A percentile compares a stretch with the other conserved stretches of the same genome.
Evolutionary conservation across 495 filamentous ascomycete genomes (phyloP).

Genomic region (Ascobolus immersus): DNA sequence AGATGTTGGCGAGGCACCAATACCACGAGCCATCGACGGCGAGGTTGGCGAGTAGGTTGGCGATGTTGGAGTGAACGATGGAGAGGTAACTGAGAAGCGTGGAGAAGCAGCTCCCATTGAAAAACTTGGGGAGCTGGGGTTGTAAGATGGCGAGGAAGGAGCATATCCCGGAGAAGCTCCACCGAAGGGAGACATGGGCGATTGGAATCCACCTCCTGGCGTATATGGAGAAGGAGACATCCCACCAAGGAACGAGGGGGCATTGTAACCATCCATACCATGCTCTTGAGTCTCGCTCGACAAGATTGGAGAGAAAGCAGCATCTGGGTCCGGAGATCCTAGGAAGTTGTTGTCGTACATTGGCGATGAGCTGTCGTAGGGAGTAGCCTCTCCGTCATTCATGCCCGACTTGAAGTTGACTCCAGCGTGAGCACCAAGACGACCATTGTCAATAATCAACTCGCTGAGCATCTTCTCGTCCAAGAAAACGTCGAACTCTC

Average conservation of each 20-base stretch:
- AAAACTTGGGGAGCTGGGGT: constrained; percentile 45
- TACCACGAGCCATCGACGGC: constrained; percentile 29
- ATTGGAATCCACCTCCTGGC: constrained; percentile 22
- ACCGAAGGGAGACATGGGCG: too few relatives aligned
- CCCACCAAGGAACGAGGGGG: constrained; percentile 23
- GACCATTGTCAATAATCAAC: constrained; percentile 68
- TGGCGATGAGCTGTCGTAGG: constrained; percentile 80
- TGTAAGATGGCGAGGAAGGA: constrained; percentile 51
- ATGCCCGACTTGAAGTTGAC: constrained; percentile 50
- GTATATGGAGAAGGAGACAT: constrained; percentile 10
- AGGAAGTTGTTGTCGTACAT: constrained; percentile 45
- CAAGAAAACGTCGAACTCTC: constrained; percentile 72
- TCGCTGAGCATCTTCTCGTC: constrained; percentile 90
- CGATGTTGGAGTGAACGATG: constrained; percentile 50
- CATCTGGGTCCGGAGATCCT: constrained; percentile 51
- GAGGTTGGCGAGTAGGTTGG: constrained; percentile 39
- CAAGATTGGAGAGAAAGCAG: constrained; percentile 73
- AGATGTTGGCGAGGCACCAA: constrained; percentile 16
- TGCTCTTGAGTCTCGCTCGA: constrained; percentile 40
- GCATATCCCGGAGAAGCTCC: too few relatives aligned
- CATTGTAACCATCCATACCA: constrained; percentile 41
- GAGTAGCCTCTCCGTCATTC: constrained; percentile 67
- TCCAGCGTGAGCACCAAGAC: constrained; percentile 33
- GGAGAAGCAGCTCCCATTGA: too few relatives aligned
- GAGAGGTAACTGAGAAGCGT: too few relatives aligned